A percentile compares a stretch with the other conserved stretches of the same genome.
These are phyloP conservation scores for Saturnispora gosingensis DNA, from an alignment of 805 yeast genomes.

Conservation along the genomic window DNA sequence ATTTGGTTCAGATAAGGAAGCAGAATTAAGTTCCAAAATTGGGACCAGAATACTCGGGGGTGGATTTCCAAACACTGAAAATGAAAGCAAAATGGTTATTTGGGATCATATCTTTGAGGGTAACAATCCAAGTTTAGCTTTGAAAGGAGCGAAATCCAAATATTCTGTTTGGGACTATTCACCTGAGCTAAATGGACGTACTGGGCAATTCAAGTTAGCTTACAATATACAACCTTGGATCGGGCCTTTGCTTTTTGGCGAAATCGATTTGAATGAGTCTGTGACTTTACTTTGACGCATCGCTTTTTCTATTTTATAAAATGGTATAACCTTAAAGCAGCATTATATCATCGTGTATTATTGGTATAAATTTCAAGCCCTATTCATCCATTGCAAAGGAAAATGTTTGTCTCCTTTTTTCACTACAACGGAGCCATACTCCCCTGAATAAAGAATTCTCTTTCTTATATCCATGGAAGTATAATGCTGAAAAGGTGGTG, in stretches of 20 bases:
- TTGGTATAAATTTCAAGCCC: background rate
- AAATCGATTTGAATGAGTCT: constrained; percentile 27
- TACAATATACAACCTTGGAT: constrained; percentile 93
- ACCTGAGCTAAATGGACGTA: constrained; percentile 48
- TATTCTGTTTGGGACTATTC: constrained; percentile 85
- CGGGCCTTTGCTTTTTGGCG: constrained; percentile 71
- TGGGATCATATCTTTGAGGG: constrained; percentile 80
- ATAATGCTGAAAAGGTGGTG: background rate
- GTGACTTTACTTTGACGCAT: constrained; percentile 18
- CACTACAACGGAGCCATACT: constrained; percentile 5
- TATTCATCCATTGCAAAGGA: constrained; percentile 3
- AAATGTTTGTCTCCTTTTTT: constrained; percentile 1
- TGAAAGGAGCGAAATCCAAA: constrained; percentile 51
- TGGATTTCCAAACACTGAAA: constrained; percentile 7
- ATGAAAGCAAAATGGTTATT: constrained; percentile 51
- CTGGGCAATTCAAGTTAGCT: constrained; percentile 61
- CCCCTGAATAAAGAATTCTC: constrained; percentile 5
- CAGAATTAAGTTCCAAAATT: background rate
- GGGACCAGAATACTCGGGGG: constrained; percentile 6
- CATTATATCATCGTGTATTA: background rate
- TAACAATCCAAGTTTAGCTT: constrained; percentile 44
- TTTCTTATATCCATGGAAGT: background rate
- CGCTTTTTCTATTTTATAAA: background rate
- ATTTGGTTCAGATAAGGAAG: background rate
- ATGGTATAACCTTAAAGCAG: background rate